Conservation (phyloP, 768 basidiomycete species). For the Trametes maxima region DNA sequence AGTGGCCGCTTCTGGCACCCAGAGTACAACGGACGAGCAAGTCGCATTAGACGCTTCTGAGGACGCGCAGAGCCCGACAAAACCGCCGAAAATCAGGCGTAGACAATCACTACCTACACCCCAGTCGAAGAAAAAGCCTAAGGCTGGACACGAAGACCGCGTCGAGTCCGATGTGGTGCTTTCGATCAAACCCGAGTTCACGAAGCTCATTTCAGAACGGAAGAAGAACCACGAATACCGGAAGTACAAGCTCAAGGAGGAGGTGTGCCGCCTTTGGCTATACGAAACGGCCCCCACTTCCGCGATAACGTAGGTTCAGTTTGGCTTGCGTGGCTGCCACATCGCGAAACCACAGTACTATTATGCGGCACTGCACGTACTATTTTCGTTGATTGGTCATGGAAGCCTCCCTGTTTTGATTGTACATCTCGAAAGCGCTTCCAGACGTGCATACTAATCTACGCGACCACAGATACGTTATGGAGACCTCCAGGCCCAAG, state of each 20-base stretch:
- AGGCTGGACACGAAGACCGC: constrained; percentile 24
- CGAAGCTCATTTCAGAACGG: constrained; percentile 33
- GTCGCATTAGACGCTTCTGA: not conserved
- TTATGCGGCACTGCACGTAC: not conserved
- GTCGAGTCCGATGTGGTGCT: constrained; percentile 37
- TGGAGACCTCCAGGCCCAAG: constrained; percentile 33
- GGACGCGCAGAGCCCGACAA: not conserved
- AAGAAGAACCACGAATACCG: constrained; percentile 43
- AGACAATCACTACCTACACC: not conserved
- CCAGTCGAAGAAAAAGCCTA: not conserved
- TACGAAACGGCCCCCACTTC: constrained; percentile 34
- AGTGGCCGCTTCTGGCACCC: not conserved
- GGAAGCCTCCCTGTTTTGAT: not conserved
- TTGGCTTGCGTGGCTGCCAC: not conserved
- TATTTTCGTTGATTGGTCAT: no score
- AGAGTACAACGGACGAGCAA: not conserved
- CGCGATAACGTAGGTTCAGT: constrained; percentile 34
- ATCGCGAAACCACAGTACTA: not conserved
- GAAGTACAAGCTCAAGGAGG: constrained; percentile 34
- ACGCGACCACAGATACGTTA: constrained; percentile 28
- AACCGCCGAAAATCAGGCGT: not conserved
- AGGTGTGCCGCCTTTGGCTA: constrained; percentile 36
- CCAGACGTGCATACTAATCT: not conserved
- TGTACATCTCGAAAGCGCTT: not conserved
- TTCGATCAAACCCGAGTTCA: constrained; percentile 37